Conservation (phyloP, 2,329 filamentous ascomycete species). For the Monosporascus cannonballus region DNA sequence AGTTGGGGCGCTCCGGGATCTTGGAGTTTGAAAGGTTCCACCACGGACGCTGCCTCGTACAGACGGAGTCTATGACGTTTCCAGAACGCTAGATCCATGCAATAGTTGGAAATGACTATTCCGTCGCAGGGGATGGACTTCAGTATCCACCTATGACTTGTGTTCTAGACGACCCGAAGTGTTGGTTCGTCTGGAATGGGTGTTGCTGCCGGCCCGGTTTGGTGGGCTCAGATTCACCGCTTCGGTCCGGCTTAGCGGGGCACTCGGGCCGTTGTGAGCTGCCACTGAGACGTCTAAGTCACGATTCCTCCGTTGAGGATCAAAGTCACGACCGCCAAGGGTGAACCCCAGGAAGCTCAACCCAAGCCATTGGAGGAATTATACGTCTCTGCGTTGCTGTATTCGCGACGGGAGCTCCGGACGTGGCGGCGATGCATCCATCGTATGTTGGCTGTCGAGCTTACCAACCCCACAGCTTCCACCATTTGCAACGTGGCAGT, state of each 20-base stretch:
- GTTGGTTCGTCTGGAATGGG: neutral
- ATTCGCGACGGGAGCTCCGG: neutral
- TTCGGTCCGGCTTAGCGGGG: neutral
- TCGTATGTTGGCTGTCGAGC: neutral
- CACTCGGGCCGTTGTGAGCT: neutral
- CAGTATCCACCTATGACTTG: neutral
- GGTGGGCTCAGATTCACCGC: neutral
- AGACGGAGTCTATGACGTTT: too few species aligned
- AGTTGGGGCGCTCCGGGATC: too few species aligned
- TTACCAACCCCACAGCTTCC: neutral
- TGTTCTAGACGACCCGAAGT: neutral
- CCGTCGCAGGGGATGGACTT: too few species aligned
- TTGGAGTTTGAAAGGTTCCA: neutral
- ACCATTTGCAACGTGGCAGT: neutral
- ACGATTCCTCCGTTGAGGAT: too few species aligned
- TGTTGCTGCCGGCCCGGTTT: neutral
- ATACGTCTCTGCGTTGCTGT: neutral
- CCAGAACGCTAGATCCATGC: too few species aligned
- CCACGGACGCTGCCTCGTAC: neutral
- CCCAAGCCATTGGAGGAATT: neutral
- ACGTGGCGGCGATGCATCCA: neutral
- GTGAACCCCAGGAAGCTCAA: neutral
- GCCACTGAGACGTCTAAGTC: too few species aligned
- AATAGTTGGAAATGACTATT: too few species aligned
- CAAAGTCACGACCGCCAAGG: neutral